These are phyloP conservation scores for Trichoderma simmonsii DNA, from an alignment of 2,329 filamentous ascomycete genomes.

Conservation along the genomic window DNA sequence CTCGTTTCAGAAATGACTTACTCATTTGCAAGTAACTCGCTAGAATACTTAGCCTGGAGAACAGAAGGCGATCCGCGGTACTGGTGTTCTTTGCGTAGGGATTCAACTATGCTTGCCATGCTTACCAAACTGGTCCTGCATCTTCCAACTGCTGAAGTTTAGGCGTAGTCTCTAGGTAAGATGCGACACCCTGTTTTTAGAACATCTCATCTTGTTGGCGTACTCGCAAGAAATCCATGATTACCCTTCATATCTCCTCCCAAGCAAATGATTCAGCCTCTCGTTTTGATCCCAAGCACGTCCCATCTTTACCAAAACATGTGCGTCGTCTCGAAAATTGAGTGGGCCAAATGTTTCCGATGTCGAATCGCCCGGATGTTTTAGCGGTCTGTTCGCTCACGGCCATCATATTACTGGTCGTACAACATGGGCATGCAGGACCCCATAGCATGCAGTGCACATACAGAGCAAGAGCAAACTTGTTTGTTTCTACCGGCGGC, in stretches of 20 bases:
- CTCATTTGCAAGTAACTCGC: neutral
- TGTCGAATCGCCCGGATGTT: neutral
- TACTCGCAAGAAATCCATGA: neutral
- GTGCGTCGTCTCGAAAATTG: neutral
- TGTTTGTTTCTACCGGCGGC: neutral
- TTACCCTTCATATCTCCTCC: neutral
- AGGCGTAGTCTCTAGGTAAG: neutral
- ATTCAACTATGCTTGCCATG: neutral
- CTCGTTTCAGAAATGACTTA: neutral
- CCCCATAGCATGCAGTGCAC: neutral
- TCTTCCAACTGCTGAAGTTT: neutral
- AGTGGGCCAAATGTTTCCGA: neutral
- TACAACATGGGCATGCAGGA: neutral
- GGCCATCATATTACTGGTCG: neutral
- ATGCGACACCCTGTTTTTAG: neutral
- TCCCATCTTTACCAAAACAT: neutral
- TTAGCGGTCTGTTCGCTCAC: constrained; percentile 6
- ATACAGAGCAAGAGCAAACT: neutral
- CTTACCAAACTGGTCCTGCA: neutral
- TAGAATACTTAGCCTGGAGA: neutral
- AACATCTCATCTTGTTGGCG: neutral
- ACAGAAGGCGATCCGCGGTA: neutral
- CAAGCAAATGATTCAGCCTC: neutral
- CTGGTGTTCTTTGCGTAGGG: neutral
- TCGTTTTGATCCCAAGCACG: neutral